Base-by-base conservation (phyloP, 805 yeast genomes). In the Pichia heedii region DNA sequence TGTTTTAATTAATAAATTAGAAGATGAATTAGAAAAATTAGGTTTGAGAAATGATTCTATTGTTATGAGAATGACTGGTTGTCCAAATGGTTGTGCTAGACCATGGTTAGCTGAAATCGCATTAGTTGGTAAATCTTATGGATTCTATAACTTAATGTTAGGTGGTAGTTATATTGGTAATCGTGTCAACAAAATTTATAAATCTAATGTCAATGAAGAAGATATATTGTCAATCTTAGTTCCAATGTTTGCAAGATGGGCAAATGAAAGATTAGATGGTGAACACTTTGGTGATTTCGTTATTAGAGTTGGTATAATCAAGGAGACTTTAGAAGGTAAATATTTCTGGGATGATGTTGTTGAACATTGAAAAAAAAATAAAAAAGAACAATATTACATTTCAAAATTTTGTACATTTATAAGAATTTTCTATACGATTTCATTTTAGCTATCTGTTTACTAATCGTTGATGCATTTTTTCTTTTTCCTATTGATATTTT, bases 21-120 rank as follows among this genome's bases (percentile, higher is more conserved):
- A 90, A 65, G 76, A 70, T n/a, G 79, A 87, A 19, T 70, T 90
- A 46, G 97, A 90, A 66, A 95, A 88, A 58, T 79, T 80, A 52
- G 97, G 97, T 9, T 74, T 90, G 55, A 83, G 95, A 60, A 96
- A 88, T 56, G 97, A 90, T 65, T 81, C 95, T 8, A 75, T 90
- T 52, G 95, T 88, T 21, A 84, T 90, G 95, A 79, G 97, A 70
- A 89, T 90, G 97, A 90, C 97, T 26, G 97, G 97, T 45, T 90
- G 97, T 74, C 97, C 97, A 43, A 90, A 90, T 63, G 97, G 97
- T 53, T 90, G 97, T 71, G 93, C 97, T 21, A 80, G 97, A 65
- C 97, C 97, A 24, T 90, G 97, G 97, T 68, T 90, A 41, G 97
- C 97, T 5, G 97, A 90, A 64, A 79, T 90, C 46, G 97, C 97